Conservation (phyloP, 2,329 filamentous ascomycete genomes). For the Periconia sp. region DNA sequence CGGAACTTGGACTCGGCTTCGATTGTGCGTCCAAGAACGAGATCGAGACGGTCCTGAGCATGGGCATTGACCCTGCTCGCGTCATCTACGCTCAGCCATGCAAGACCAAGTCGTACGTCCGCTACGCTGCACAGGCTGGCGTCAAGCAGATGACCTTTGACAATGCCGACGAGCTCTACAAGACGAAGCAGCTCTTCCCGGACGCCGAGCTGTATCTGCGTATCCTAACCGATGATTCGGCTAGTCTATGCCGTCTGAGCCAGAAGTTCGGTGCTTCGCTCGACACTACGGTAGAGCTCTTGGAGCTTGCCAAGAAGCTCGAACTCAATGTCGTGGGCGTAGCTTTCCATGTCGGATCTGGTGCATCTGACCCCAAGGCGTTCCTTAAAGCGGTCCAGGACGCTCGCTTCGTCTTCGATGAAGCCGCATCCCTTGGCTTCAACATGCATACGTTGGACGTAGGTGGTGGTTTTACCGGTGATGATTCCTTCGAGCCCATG, state of each 20-base stretch:
- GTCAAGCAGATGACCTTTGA: constrained; percentile 99
- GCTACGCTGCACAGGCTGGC: constrained; percentile 80
- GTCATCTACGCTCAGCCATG: constrained; percentile 99
- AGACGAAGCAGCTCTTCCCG: constrained; percentile 91
- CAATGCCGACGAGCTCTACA: constrained; percentile 96
- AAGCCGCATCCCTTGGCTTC: constrained; percentile 77
- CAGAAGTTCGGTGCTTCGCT: constrained; percentile 96
- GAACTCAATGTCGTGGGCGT: constrained; percentile 92
- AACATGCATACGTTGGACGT: constrained; percentile 88
- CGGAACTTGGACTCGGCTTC: constrained; percentile 89
- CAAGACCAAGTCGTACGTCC: constrained; percentile 98
- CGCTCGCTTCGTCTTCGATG: constrained; percentile 86
- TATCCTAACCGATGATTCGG: constrained; percentile 95
- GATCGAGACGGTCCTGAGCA: constrained; percentile 86
- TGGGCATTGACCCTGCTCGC: constrained; percentile 83
- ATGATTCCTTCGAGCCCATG: constrained; percentile 93
- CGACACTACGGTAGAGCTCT: constrained; percentile 77
- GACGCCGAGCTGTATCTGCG: constrained; percentile 90
- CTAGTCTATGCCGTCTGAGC: constrained; percentile 91
- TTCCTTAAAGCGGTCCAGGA: constrained; percentile 92
- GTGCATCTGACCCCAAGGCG: constrained; percentile 89
- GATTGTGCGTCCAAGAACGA: constrained; percentile 98
- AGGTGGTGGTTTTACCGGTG: constrained; percentile 88
- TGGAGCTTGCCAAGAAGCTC: constrained; percentile 79
- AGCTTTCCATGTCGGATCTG: constrained; percentile 97